Evolutionary conservation across 2,329 filamentous ascomycete genomes (phyloP).

Genomic region (Scleromitrula shiraiana): DNA sequence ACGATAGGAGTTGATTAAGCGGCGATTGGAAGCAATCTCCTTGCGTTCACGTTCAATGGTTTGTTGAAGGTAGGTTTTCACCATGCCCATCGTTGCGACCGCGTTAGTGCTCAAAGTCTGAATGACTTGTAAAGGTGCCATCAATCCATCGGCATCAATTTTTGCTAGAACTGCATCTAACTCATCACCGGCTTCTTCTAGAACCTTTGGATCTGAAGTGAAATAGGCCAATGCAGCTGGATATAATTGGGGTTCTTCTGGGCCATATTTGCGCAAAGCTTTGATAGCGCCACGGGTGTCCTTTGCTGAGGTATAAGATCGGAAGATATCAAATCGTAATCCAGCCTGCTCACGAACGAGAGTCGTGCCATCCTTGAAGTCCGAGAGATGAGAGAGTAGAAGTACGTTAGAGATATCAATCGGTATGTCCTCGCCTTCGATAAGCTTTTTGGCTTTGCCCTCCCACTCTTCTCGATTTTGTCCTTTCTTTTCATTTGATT

Average conservation of each 20-base stretch:
- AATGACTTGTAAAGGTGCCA: conserved; percentile 94
- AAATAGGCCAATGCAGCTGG: conserved; percentile 89
- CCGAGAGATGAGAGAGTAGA: conserved; percentile 81
- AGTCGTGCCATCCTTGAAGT: conserved; percentile 83
- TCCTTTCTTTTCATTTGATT: conserved; percentile 67
- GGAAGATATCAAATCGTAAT: conserved; percentile 89
- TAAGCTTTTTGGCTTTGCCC: conserved; percentile 78
- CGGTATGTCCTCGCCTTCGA: conserved; percentile 70
- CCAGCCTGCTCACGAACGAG: conserved; percentile 92
- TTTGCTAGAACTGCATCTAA: conserved; percentile 71
- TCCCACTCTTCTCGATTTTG: conserved; percentile 75
- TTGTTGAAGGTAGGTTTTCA: conserved; percentile 83
- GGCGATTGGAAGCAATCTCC: conserved; percentile 74
- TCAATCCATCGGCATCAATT: conserved; percentile 83
- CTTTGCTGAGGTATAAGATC: conserved; percentile 86
- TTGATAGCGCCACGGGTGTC: conserved; percentile 88
- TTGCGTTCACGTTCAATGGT: conserved; percentile 83
- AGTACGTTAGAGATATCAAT: conserved; percentile 95
- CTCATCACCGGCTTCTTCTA: conserved; percentile 83
- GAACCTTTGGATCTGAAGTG: conserved; percentile 70
- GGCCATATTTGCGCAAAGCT: conserved; percentile 84
- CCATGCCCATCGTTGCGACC: conserved; percentile 94
- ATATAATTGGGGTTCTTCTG: conserved; percentile 85
- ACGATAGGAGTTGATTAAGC: conserved; percentile 75
- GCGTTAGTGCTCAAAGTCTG: conserved; percentile 74